Conservation (phyloP, 345 rosid genomes). For the Litchi chinensis region DNA sequence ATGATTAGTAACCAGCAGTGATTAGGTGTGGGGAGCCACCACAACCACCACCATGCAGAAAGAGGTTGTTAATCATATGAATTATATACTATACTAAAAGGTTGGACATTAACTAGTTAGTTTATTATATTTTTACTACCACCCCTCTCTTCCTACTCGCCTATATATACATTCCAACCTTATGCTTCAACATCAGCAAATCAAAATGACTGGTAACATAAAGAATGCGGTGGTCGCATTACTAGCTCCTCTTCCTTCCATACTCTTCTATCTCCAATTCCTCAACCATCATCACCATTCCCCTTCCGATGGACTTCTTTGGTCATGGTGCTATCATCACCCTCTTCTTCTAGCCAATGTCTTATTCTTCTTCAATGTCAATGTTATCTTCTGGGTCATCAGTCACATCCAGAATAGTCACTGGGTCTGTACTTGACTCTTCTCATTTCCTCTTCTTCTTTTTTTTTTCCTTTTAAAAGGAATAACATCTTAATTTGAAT, state of each 20-base stretch:
- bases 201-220: slow-evolving; percentile 48
- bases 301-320: slow-evolving; percentile 35
- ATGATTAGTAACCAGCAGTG: slow-evolving; percentile 21
- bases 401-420: slow-evolving; percentile 73
- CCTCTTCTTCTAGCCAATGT: slow-evolving; percentile 78
- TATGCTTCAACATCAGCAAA: not conserved
- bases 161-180: not conserved
- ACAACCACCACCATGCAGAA: not conserved
- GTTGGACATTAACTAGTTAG: too few relatives aligned
- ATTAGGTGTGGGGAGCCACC: not conserved
- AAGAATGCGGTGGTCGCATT: slow-evolving; percentile 64
- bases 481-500: slow-evolving; percentile 7
- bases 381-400: slow-evolving; percentile 87
- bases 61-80: not conserved
- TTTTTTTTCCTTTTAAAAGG: not conserved
- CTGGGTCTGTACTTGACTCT: slow-evolving; percentile 55
- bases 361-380: slow-evolving; percentile 92
- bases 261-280: slow-evolving; percentile 63
- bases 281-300: slow-evolving; percentile 39
- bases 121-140: too few relatives aligned
- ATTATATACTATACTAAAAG: too few relatives aligned
- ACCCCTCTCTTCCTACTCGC: not conserved
- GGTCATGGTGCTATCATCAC: slow-evolving; percentile 76
- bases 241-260: slow-evolving; percentile 77
- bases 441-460: not conserved